phyloP scores from a whole-genome alignment of 768 basidiomycete species.

The Asterophora parasitica region DNA sequence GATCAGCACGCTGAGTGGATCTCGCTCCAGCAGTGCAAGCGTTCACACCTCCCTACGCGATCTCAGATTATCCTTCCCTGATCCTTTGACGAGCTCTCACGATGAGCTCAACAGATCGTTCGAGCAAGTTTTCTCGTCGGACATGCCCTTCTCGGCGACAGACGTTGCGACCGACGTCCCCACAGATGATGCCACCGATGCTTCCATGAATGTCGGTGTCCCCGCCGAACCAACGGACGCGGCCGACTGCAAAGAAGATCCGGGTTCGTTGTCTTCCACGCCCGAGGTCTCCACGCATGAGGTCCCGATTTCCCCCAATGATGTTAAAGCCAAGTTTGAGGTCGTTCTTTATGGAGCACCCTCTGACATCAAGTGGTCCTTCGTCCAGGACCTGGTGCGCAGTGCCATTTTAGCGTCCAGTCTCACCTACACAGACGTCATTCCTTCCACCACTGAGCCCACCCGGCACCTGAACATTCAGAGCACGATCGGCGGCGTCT shows the following conservation, averaged over 20 bases:
- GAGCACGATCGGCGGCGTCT: constrained; percentile 20
- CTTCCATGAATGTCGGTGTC: constrained; percentile 15
- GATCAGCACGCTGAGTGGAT: constrained; percentile 72
- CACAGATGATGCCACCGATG: constrained; percentile 10
- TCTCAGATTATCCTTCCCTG: constrained; percentile 77
- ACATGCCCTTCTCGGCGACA: constrained; percentile 24
- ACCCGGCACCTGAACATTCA: constrained; percentile 27
- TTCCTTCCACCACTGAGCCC: constrained; percentile 20
- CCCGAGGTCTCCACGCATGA: constrained; percentile 33
- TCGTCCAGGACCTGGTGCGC: constrained; percentile 55
- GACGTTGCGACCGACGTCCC: constrained; percentile 1
- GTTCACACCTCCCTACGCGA: constrained; percentile 63
- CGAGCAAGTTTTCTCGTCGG: constrained; percentile 43
- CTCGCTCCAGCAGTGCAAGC: constrained; percentile 58
- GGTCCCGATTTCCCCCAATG: constrained; percentile 14
- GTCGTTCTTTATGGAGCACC: constrained; percentile 66
- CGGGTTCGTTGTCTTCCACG: constrained; percentile 26
- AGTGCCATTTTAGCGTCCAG: constrained; percentile 44
- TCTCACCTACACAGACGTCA: constrained; percentile 23
- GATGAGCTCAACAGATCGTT: constrained; percentile 59
- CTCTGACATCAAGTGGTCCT: constrained; percentile 53
- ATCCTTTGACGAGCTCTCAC: constrained; percentile 71
- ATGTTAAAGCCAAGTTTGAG: constrained; percentile 42
- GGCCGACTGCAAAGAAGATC: constrained; percentile 26
- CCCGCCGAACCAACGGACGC: constrained; percentile 9